These are phyloP conservation scores for Globisporangium emineosum DNA, from an alignment of 352 stramenopile genomes.

Conservation along the genomic window DNA sequence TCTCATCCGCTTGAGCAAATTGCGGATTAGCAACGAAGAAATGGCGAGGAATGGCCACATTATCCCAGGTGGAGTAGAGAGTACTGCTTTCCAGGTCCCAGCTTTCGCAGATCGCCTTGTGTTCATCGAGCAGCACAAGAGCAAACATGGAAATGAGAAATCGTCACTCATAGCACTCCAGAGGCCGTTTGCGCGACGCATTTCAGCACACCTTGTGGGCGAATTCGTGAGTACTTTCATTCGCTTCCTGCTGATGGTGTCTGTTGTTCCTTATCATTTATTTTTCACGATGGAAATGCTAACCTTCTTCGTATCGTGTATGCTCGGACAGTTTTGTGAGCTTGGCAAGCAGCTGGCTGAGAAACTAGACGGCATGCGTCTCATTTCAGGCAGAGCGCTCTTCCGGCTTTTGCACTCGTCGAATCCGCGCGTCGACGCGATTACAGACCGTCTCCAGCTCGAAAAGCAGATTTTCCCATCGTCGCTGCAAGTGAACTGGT, in stretches of 20 bases:
- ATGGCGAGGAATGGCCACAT: background rate
- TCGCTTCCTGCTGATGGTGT: background rate
- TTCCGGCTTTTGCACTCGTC: conserved; percentile 79
- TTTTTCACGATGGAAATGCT: background rate
- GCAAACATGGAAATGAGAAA: background rate
- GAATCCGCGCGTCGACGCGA: conserved; percentile 59
- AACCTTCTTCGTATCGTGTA: background rate
- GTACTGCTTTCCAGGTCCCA: conserved; percentile 23
- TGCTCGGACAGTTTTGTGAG: conserved; percentile 54
- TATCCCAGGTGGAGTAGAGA: background rate
- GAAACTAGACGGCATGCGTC: conserved; percentile 94
- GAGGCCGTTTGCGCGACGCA: conserved; percentile 30
- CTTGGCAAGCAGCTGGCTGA: conserved; percentile 96
- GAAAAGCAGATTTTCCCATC: conserved; percentile 57
- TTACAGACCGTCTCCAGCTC: conserved; percentile 75
- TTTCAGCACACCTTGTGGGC: conserved; percentile 41
- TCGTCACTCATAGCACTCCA: conserved; percentile 1
- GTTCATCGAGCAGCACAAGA: conserved; percentile 12
- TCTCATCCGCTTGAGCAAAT: conserved; percentile 35
- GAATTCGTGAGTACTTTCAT: conserved; percentile 27
- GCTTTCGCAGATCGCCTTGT: conserved; percentile 21
- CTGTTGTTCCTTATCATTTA: background rate
- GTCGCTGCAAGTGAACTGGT: conserved; percentile 67
- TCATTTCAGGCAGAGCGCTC: conserved; percentile 86
- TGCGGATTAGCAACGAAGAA: conserved; percentile 20